Percentiles rank a stretch among this genome's conserved stretches.
Evolutionary conservation across 225 moss, liverwort and hornwort species (phyloP).

Genomic region (Polytrichum commune): DNA sequence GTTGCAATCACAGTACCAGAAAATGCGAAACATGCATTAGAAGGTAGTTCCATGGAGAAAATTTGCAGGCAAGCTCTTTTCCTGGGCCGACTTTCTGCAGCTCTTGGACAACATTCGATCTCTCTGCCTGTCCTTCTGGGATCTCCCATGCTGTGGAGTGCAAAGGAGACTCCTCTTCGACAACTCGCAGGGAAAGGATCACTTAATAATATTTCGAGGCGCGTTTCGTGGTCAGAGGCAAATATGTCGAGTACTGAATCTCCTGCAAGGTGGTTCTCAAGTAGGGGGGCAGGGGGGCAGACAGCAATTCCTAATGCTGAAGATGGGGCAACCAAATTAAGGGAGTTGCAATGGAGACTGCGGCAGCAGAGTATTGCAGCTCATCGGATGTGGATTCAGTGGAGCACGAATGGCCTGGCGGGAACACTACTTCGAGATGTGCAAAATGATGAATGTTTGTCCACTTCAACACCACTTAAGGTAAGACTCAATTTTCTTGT

Average conservation of each 20-base stretch:
- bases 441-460: constrained; percentile 74
- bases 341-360: constrained; percentile 61
- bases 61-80: constrained; percentile 82
- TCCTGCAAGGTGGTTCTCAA: constrained; percentile 57
- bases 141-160: constrained; percentile 58
- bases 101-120: constrained; percentile 65
- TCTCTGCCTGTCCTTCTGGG: constrained; percentile 72
- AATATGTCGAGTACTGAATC: constrained; percentile 39
- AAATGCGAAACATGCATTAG: constrained; percentile 14
- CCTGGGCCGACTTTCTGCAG: constrained; percentile 77
- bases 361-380: constrained; percentile 84
- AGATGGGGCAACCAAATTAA: constrained; percentile 47
- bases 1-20: constrained; percentile 2
- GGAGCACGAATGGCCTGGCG: constrained; percentile 77
- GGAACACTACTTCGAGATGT: constrained; percentile 64
- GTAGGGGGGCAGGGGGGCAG: constrained; percentile 38
- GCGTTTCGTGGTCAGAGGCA: constrained; percentile 42
- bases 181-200: constrained; percentile 19
- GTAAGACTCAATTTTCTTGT: constrained; percentile 22
- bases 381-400: constrained; percentile 81
- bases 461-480: constrained; percentile 76
- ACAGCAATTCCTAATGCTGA: constrained; percentile 28
- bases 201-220: constrained; percentile 28
- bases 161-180: constrained; percentile 19
- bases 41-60: constrained; percentile 17